A percentile compares a stretch with the other conserved stretches of the same genome.
phyloP scores from a whole-genome alignment of 768 basidiomycete species.

The Suillus occidentalis region DNA sequence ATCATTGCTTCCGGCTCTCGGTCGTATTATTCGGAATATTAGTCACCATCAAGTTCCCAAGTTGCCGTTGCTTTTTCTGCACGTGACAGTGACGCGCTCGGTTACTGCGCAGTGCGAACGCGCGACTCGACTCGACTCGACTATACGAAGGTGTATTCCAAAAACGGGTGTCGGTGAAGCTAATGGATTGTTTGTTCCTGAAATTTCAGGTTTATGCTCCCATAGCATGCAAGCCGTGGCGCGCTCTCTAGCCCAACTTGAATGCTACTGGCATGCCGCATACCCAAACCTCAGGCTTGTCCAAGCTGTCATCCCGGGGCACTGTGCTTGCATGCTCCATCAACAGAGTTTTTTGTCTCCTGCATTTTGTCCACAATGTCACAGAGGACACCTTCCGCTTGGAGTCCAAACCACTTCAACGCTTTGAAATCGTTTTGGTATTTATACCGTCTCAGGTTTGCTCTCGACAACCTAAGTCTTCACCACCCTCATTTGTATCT shows the following conservation, averaged over 20 bases:
- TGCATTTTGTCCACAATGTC: neutral
- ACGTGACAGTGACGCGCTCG: constrained; percentile 7
- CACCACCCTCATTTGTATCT: neutral
- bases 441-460: neutral
- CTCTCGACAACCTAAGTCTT: neutral
- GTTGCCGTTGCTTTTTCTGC: constrained; percentile 5
- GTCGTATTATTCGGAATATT: too few relatives aligned
- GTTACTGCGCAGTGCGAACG: neutral
- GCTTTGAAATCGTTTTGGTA: neutral
- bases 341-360: neutral
- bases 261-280: constrained; percentile 3
- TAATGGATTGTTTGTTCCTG: neutral
- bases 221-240: neutral
- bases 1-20: too few relatives aligned
- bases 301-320: neutral
- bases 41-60: too few relatives aligned
- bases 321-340: neutral
- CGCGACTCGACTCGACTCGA: neutral
- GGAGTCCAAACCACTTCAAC: neutral
- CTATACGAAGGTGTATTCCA: neutral
- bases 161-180: neutral
- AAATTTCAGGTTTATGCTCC: neutral
- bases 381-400: neutral
- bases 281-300: too few relatives aligned
- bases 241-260: neutral